phyloP scores from a whole-genome alignment of 2,329 filamentous ascomycete species.

The Penicillium hesseltinei region DNA sequence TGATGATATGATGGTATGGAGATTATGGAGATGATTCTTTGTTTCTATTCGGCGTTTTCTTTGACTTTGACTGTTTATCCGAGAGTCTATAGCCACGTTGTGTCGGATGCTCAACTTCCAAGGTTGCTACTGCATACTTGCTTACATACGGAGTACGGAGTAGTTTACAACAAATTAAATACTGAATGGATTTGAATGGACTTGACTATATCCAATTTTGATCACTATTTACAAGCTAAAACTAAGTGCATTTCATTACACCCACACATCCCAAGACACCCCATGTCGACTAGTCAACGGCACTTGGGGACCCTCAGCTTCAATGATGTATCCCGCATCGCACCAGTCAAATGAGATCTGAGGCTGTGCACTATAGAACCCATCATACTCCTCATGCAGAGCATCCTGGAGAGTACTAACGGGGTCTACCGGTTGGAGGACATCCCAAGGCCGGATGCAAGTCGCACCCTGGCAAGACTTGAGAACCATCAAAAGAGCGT shows the following conservation, averaged over 20 bases:
- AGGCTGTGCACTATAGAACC: slow-evolving; percentile 34
- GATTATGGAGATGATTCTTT: neutral
- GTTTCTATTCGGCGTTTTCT: neutral
- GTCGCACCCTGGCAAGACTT: slow-evolving; percentile 40
- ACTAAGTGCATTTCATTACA: slow-evolving; percentile 6
- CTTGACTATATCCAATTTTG: neutral
- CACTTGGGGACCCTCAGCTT: slow-evolving; percentile 37
- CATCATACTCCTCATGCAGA: slow-evolving; percentile 30
- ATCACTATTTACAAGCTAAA: neutral
- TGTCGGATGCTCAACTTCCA: neutral
- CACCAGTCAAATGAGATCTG: slow-evolving; percentile 37
- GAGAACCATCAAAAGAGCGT: slow-evolving; percentile 39
- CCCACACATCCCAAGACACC: slow-evolving; percentile 25
- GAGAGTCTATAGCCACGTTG: neutral
- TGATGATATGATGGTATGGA: neutral
- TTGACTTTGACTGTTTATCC: neutral
- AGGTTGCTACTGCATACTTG: too few relatives aligned
- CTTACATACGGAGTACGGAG: too few relatives aligned
- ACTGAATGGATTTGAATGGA: neutral
- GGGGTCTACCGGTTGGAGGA: slow-evolving; percentile 33
- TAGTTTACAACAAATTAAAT: too few relatives aligned
- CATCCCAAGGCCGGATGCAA: slow-evolving; percentile 40
- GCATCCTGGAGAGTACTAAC: slow-evolving; percentile 36
- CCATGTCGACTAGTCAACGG: slow-evolving; percentile 20
- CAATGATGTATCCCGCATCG: slow-evolving; percentile 37